Base-by-base conservation (phyloP, 108 stramenopile species). In the Cyclotella choctawhatcheeana region DNA sequence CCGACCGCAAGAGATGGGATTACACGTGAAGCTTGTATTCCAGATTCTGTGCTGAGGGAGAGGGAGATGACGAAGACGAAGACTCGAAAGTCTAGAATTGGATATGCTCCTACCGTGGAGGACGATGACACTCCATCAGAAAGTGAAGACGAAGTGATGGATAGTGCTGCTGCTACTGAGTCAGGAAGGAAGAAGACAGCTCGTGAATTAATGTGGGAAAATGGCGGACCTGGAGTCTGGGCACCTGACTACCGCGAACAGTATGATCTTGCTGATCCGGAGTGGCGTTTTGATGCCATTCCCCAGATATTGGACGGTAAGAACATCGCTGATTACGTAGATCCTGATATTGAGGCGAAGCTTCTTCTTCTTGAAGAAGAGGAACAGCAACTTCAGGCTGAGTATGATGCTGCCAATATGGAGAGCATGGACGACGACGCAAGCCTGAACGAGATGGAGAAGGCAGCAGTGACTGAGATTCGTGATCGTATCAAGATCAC, bases 261-360 rank as follows among this genome's bases (percentile, higher is more conserved):
- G 62, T 99, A 99, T 75, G 84, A 95, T 47, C 95, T 98, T 37
- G 82, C 86, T 71, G 85, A 96, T 44, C 93, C 93, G 18, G 92
- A 95, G 33, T 98, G 97, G 96, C 82, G 81, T 58, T 94, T 92
- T 71, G 99, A 99, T 80, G 86, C 87, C 32, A 94, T 98, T 58
- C 99, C 99, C 13, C 93, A 99, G 73, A 97, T 99, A 63, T 84
- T 98, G 67, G 97, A 99, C 79, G 99, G 99, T n/a, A 98, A 97
- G 86, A 99, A 99, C 74, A 94, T 99, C 69, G 91, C 91, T 21
- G 99, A 99, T 74, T 99, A 79, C 63, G 71, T 98, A 29, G 98
- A 98, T 67, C 91, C 94, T 22, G 97, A 97, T 61, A 97, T 98
- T 65, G 87, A 90, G 31, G 86, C 80, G 29, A 89, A 84, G 55